phyloP scores from a whole-genome alignment of 495 filamentous ascomycete genomes.

The Chaetomidium leptoderma region DNA sequence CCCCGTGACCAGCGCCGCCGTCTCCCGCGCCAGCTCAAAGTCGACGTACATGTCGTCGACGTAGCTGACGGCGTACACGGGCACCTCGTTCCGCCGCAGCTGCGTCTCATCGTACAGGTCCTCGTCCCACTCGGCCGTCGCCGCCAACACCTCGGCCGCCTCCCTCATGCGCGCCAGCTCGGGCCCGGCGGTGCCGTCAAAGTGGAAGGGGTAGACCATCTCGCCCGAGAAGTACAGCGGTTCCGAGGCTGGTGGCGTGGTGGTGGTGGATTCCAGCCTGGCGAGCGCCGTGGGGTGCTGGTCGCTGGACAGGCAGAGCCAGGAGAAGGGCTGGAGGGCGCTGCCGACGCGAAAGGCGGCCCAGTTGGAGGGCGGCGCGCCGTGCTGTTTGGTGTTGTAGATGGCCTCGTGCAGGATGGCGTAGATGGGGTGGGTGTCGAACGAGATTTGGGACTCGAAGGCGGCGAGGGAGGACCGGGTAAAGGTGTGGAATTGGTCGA shows the following conservation, averaged over 20 bases:
- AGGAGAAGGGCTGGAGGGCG: slow-evolving; percentile 36
- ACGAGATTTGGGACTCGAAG: slow-evolving; percentile 60
- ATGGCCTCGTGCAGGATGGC: slow-evolving; percentile 79
- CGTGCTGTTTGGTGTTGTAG: slow-evolving; percentile 57
- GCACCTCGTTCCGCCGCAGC: slow-evolving; percentile 73
- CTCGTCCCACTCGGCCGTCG: slow-evolving; percentile 59
- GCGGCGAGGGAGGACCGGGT: slow-evolving; percentile 63
- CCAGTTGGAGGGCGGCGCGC: slow-evolving; percentile 44
- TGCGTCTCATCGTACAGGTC: slow-evolving; percentile 69
- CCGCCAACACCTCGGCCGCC: slow-evolving; percentile 67
- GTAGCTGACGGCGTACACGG: slow-evolving; percentile 82
- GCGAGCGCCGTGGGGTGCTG: no score
- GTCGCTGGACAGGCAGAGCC: slow-evolving; percentile 39
- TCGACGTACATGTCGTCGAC: slow-evolving; percentile 95
- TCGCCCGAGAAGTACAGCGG: slow-evolving; percentile 84
- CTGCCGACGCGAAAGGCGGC: slow-evolving; percentile 45
- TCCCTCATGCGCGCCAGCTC: slow-evolving; percentile 62
- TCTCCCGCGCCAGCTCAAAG: slow-evolving; percentile 64
- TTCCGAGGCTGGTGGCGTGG: slow-evolving; percentile 35
- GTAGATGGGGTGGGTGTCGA: slow-evolving; percentile 76
- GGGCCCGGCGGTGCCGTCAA: slow-evolving; percentile 57
- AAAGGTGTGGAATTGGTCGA: slow-evolving; percentile 66
- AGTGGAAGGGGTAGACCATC: slow-evolving; percentile 83
- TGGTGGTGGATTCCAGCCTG: slow-evolving; percentile 8
- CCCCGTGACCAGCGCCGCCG: slow-evolving; percentile 69